Conservation (phyloP, 176 grass and related monocot species). For the Oryza glaberrima region DNA sequence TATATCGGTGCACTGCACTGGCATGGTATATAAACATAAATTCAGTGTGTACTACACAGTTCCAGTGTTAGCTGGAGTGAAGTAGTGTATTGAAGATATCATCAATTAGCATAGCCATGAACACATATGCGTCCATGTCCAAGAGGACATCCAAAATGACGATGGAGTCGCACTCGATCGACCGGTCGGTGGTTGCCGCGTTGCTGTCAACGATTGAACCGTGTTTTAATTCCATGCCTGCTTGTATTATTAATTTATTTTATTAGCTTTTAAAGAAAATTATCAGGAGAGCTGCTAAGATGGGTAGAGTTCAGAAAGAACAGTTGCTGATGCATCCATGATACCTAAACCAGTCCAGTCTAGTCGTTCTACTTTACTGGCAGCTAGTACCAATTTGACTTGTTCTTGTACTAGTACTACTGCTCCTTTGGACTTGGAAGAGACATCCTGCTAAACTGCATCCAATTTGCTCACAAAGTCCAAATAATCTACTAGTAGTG, state of each 20-base stretch:
- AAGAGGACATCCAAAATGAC: neutral
- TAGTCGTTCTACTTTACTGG: neutral
- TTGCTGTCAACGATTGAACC: constrained; percentile 24
- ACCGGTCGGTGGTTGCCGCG: constrained; percentile 24
- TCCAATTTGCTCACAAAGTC: neutral
- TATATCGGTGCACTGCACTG: neutral
- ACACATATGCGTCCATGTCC: constrained; percentile 5
- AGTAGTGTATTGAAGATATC: neutral
- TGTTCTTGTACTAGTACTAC: neutral
- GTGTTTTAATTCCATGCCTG: neutral
- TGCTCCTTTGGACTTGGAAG: neutral
- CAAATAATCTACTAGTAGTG: too few species aligned
- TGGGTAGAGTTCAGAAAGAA: neutral
- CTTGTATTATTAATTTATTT: neutral
- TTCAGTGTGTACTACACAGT: neutral
- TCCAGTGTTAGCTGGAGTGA: neutral
- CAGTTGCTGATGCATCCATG: neutral
- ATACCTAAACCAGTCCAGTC: neutral
- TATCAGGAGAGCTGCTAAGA: neutral
- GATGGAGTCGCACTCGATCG: constrained; percentile 18
- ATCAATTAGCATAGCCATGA: neutral
- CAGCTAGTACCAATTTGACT: neutral
- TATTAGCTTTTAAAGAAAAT: neutral
- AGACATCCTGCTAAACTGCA: neutral
- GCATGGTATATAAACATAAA: neutral